phyloP scores from a whole-genome alignment of 352 stramenopile genomes.

The Globisporangium uncinulatum region DNA sequence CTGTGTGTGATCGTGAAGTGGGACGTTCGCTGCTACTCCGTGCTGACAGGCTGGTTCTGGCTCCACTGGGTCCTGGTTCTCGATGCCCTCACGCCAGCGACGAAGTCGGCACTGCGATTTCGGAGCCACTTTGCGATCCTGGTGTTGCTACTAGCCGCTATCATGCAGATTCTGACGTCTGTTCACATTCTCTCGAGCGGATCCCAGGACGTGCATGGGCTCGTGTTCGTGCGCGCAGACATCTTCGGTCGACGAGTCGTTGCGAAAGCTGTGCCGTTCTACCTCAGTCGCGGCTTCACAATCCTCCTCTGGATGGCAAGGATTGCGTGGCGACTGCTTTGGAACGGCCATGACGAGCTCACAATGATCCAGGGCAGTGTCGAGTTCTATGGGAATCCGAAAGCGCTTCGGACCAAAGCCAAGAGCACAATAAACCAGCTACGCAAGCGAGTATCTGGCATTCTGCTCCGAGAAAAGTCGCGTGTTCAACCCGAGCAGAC shows the following conservation, averaged over 20 bases:
- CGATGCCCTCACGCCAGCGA: conserved; percentile 17
- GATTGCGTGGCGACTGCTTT: conserved; percentile 1
- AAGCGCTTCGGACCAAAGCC: too few species aligned
- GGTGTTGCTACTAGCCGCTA: not conserved
- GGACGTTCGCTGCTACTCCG: conserved; percentile 1
- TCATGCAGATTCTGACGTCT: too few species aligned
- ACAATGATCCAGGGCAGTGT: conserved; percentile 7
- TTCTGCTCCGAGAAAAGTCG: too few species aligned
- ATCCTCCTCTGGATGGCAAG: conserved; percentile 4
- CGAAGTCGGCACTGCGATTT: not conserved
- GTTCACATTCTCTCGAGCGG: not conserved
- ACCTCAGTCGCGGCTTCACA: conserved; percentile 3
- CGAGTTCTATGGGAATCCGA: conserved; percentile 5
- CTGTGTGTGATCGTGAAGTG: conserved; percentile 21
- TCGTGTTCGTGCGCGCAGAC: not conserved
- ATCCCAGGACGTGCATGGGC: not conserved
- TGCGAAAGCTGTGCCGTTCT: conserved; percentile 5
- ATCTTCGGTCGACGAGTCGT: too few species aligned
- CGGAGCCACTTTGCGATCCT: not conserved
- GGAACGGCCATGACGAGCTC: conserved; percentile 4
- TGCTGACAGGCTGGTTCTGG: conserved; percentile 17
- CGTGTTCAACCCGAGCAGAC: too few species aligned
- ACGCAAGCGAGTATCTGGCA: too few species aligned
- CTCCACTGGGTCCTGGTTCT: conserved; percentile 16
- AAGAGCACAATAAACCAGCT: too few species aligned